A percentile compares a stretch with the other conserved stretches of the same genome.
Evolutionary conservation across 345 rosid species (phyloP).

Genomic region (Clarkia xantiana): DNA sequence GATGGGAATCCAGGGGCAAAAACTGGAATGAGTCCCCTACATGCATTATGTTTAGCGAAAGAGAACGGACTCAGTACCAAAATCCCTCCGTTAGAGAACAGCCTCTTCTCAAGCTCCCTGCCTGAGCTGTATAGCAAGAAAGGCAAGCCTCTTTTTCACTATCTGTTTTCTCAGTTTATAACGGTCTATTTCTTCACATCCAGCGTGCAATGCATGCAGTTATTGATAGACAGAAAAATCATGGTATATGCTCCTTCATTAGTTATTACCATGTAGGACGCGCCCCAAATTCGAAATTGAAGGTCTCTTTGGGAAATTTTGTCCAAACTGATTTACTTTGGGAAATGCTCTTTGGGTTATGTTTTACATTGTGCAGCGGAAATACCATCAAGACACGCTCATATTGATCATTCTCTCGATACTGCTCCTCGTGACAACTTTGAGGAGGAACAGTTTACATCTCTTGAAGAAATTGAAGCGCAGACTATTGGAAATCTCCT

Average conservation of each 20-base stretch:
- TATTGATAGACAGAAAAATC: too few species aligned
- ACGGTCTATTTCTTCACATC: too few species aligned
- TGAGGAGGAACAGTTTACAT: conserved; percentile 36
- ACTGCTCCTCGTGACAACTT: conserved; percentile 23
- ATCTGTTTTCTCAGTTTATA: not conserved
- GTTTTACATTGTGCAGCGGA: conserved; percentile 30
- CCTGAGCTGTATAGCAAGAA: conserved; percentile 64
- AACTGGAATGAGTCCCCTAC: conserved; percentile 24
- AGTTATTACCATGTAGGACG: too few species aligned
- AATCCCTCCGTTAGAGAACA: conserved; percentile 54
- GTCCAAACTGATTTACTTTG: too few species aligned
- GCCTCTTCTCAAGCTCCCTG: conserved; percentile 81
- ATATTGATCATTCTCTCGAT: conserved; percentile 28
- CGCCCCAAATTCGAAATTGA: too few species aligned
- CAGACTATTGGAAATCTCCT: conserved; percentile 62
- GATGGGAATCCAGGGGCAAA: conserved; percentile 28
- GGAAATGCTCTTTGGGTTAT: not conserved
- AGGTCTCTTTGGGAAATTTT: too few species aligned
- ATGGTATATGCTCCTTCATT: too few species aligned
- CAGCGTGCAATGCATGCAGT: too few species aligned
- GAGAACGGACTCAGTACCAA: conserved; percentile 20
- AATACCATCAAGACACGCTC: conserved; percentile 25
- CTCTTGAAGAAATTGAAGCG: conserved; percentile 49
- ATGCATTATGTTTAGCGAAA: conserved; percentile 13
- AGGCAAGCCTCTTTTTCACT: conserved; percentile 26